Conservation (phyloP, 1,284 basidiomycete genomes). For the Dichomitus squalens region DNA sequence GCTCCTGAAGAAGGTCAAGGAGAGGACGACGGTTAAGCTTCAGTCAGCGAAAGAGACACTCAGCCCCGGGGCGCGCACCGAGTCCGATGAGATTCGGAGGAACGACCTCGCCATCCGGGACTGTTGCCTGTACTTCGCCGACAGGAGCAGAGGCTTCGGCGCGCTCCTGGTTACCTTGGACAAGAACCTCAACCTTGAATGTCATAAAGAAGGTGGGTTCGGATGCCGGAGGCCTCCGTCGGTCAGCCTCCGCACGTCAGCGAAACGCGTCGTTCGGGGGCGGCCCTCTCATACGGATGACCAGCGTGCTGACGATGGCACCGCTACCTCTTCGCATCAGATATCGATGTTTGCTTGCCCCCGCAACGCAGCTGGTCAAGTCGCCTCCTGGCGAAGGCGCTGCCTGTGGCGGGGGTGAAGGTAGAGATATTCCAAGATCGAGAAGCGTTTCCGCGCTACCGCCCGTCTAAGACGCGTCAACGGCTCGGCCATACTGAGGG, state of each 20-base stretch:
- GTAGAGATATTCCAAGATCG: constrained; percentile 28
- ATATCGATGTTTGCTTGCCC: constrained; percentile 27
- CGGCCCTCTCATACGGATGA: too few relatives aligned
- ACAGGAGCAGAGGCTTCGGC: constrained; percentile 23
- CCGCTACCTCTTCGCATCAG: constrained; percentile 4
- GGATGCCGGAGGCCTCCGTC: constrained; percentile 2
- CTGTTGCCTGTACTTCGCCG: constrained; percentile 63
- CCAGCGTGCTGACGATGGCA: background rate
- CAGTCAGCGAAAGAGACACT: constrained; percentile 70
- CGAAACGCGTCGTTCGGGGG: background rate
- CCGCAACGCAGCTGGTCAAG: constrained; percentile 34
- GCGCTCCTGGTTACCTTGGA: constrained; percentile 63
- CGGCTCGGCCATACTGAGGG: constrained; percentile 26
- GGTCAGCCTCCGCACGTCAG: constrained; percentile 2
- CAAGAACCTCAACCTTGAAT: constrained; percentile 60
- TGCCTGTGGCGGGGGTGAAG: constrained; percentile 17
- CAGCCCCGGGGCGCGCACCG: constrained; percentile 33
- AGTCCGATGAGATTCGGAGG: constrained; percentile 21
- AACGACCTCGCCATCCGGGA: constrained; percentile 75
- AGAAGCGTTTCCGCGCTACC: constrained; percentile 27
- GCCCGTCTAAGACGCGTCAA: constrained; percentile 21
- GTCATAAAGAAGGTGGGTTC: constrained; percentile 51
- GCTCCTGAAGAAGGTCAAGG: constrained; percentile 66
- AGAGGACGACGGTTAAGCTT: constrained; percentile 58
- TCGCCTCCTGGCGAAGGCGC: constrained; percentile 30